Base-by-base conservation (phyloP, 768 basidiomycete species). In the Rhizopogon rudus region DNA sequence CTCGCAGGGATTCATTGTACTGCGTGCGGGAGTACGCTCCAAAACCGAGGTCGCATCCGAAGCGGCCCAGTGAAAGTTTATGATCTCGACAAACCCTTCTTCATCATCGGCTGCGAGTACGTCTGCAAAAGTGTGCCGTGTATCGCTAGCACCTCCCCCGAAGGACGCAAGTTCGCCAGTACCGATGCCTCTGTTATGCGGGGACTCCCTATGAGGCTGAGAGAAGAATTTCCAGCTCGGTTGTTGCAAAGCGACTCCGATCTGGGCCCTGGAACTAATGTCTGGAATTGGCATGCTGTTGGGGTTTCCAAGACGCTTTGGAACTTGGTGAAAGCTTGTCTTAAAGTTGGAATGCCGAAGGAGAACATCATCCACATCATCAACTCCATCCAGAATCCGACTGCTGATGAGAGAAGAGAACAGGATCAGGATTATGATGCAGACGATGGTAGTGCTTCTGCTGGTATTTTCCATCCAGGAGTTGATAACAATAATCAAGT, bases 41-140 rank as follows among this genome's bases (percentile, higher is more conserved):
- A 66, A 35, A 88, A 91, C 68, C 78, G 79, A 35, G 90, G 90
- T 3, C 81, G 86, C 41, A 91, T 91, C 68, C 80, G 76, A 57
- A 79, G 80, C 0, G 88, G 89, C 0, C 90, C 90, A 0, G 72
- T 90, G 63, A 91, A 88, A 62, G 79, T 91, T 5, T 88, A 90
- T 65, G 89, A 92, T 61, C 80, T 92, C 48, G 83, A 85, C 59
- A 82, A 81, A 57, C 87, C 88, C 3, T 92, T 91, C 71, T 91
- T 87, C 65, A 79, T 92, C 67, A 88, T 92, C 37, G 90, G 87
- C n/a, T 89, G 88, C 64, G 86, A 88, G 65, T 92, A 92, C 57
- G 75, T 77, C 5, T 92, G 90, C 65, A 77, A 76, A 49, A 82
- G 77, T 29, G 41, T 69, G 1, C 42, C 70, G 20, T 90, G 87